A percentile compares a stretch with the other conserved stretches of the same genome.
Evolutionary conservation across 202 grass and related monocot species (phyloP).

Genomic region (Alloteropsis angusta): DNA sequence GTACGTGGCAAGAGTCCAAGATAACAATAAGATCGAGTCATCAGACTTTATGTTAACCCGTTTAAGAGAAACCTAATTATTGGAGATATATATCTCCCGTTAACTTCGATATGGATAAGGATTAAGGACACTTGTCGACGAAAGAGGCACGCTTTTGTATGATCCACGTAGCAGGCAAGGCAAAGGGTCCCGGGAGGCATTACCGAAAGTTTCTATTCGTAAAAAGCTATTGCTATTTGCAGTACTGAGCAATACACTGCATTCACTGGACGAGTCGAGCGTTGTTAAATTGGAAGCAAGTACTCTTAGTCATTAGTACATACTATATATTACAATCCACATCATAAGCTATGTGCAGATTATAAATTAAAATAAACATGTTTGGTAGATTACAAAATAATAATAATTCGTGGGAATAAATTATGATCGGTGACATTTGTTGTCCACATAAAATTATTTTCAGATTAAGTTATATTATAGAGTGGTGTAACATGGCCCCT

Average conservation of each 20-base stretch:
- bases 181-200: not conserved
- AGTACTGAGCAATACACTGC: not conserved
- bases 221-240: not conserved
- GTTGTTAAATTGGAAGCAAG: no score
- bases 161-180: not conserved
- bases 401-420: no score
- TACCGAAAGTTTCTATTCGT: not conserved
- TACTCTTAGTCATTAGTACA: no score
- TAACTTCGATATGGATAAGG: not conserved
- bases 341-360: no score
- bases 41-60: not conserved
- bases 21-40: not conserved
- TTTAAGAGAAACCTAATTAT: not conserved
- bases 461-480: no score
- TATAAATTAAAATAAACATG: no score
- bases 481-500: no score
- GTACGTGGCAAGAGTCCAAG: not conserved
- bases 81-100: not conserved
- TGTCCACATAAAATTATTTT: no score
- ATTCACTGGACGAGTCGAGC: not conserved
- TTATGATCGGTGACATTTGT: no score
- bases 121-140: conserved; percentile 5
- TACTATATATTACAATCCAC: no score
- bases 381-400: no score
- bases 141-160: not conserved